Conservation (phyloP, 352 stramenopile genomes). For the Globisporangium nunn region DNA sequence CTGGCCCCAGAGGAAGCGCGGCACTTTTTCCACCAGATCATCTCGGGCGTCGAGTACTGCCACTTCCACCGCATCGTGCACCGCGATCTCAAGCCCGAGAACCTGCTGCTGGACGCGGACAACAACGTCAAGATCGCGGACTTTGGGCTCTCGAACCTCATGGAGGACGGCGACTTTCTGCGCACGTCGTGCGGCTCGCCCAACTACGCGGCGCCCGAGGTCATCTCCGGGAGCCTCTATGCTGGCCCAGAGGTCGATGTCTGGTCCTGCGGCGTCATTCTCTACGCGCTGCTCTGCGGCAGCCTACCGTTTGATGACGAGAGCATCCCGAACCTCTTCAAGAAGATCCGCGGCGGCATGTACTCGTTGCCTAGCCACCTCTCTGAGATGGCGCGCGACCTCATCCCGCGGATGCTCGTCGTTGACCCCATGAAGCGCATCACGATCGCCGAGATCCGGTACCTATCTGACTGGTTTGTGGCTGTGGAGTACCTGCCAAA, state of each 20-base stretch:
- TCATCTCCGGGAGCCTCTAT: slow-evolving; percentile 98
- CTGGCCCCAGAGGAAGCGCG: slow-evolving; percentile 95
- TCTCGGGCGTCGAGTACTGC: slow-evolving; percentile 99
- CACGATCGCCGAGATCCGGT: slow-evolving; percentile 97
- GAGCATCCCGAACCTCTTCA: slow-evolving; percentile 98
- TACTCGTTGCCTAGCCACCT: slow-evolving; percentile 97
- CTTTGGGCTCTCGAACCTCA: slow-evolving; percentile 99
- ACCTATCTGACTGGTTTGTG: too few relatives aligned
- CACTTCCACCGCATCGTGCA: slow-evolving; percentile 99
- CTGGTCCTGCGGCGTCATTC: slow-evolving; percentile 98
- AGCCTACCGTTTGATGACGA: slow-evolving; percentile 98
- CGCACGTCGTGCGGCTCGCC: slow-evolving; percentile 96
- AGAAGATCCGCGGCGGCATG: slow-evolving; percentile 98
- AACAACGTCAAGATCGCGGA: slow-evolving; percentile 99
- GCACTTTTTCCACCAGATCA: slow-evolving; percentile 99
- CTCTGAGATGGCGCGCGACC: slow-evolving; percentile 91
- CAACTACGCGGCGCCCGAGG: slow-evolving; percentile 99
- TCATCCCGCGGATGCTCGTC: slow-evolving; percentile 98
- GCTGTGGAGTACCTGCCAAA: too few relatives aligned
- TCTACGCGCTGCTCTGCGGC: slow-evolving; percentile 98
- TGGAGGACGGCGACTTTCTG: slow-evolving; percentile 98
- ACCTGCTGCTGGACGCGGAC: slow-evolving; percentile 95
- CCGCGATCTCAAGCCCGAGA: slow-evolving; percentile 97
- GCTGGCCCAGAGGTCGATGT: slow-evolving; percentile 98
- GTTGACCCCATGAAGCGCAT: slow-evolving; percentile 99